Conservation (phyloP, 108 stramenopile genomes). For the Parmales sp. region DNA sequence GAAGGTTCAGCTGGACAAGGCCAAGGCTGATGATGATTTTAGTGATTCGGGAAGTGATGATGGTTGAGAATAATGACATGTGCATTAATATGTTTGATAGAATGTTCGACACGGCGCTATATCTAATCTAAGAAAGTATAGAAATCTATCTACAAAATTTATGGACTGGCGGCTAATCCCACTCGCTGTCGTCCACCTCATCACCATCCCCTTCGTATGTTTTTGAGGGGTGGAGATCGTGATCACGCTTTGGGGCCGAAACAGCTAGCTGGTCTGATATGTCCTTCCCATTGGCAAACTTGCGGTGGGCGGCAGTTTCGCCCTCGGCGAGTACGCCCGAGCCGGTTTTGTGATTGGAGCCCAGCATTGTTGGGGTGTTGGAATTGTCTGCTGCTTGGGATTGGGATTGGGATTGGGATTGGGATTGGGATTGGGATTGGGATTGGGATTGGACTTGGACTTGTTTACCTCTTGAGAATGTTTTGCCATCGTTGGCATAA, state of each 20-base stretch:
- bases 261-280: background rate
- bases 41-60: too few relatives aligned
- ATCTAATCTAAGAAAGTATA: too few relatives aligned
- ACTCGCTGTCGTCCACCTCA: background rate
- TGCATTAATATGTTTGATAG: too few relatives aligned
- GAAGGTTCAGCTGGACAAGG: background rate
- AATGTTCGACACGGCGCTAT: too few relatives aligned
- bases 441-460: background rate
- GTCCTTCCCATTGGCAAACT: slow-evolving; percentile 4
- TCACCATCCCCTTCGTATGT: slow-evolving; percentile 1
- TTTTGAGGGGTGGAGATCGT: background rate
- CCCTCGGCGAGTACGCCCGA: background rate
- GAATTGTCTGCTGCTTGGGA: background rate
- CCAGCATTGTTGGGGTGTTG: background rate
- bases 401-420: background rate
- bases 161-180: too few relatives aligned
- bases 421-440: background rate
- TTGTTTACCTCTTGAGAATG: background rate
- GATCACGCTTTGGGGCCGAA: background rate
- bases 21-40: background rate
- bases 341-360: background rate
- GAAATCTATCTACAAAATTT: too few relatives aligned
- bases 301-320: background rate
- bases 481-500: background rate
- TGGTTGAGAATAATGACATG: too few relatives aligned